Evolutionary conservation across 2,329 filamentous ascomycete genomes (phyloP), one percentile per base, ranked within the genome.

Genomic region (Botrytis hyacinthi): DNA sequence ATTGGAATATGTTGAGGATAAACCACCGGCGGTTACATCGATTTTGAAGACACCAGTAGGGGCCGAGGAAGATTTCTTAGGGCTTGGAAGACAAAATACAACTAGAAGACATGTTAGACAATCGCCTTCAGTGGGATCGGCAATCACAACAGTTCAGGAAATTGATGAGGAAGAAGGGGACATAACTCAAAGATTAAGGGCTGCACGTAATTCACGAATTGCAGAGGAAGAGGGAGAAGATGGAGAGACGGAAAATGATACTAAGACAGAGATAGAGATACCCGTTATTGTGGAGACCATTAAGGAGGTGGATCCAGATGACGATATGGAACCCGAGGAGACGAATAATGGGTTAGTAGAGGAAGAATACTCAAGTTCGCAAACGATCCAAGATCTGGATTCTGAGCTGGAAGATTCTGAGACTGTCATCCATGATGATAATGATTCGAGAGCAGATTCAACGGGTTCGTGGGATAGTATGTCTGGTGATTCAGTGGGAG

Each of bases 71-170:
- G 82, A 87, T 83, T 77, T 85, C 84, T 81, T 89, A 82, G 79
- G 88, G 81, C 76, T 88, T 81, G 77, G 89, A 71, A 85, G 86
- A 77, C 90, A 91, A 71, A 97, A 93, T 79, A 72, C 71, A n/a
- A 95, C 93, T 9, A 90, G 95, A 80, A 88, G 94, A 76, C 94
- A 97, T 81, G 91, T 89, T 77, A 87, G 93, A 78, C 92, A 93
- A 81, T 95, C 91, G 76, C 92, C 93, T 37, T 95, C 93, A 22
- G 91, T 92, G 22, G 91, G 93, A 67, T 93, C 91, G 71, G 88
- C 91, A 7, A 92, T 97, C 32, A 90, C 91, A 1, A 96, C 93
- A 0, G 94, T 97, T 22, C 87, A 93, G 51, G 94, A 97, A 81
- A 90, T 93, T 68, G 91, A 93, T 72, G 94, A 97, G 78, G 94